phyloP scores from a whole-genome alignment of 257 asterid genomes.

The Leptodermis oblonga region DNA sequence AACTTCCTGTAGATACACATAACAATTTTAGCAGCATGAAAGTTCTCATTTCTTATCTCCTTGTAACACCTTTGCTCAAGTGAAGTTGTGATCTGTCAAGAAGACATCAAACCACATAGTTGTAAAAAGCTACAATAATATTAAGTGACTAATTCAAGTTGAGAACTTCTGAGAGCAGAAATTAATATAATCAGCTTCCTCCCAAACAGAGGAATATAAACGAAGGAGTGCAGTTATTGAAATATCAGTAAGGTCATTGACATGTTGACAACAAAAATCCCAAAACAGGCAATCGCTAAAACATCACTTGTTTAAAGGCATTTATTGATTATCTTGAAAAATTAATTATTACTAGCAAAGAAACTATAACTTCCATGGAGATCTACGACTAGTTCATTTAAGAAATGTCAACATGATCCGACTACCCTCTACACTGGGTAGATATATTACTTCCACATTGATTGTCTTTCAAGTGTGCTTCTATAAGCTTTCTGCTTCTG shows the following conservation, averaged over 20 bases:
- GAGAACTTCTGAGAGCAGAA: constrained; percentile 7
- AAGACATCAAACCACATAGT: constrained; percentile 21
- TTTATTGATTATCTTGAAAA: no score
- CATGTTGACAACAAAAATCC: not conserved
- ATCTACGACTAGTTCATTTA: not conserved
- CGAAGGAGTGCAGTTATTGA: not conserved
- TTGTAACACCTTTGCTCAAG: constrained; percentile 95
- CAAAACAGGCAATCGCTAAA: not conserved
- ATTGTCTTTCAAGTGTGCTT: not conserved
- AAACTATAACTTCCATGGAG: not conserved
- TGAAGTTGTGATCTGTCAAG: constrained; percentile 67
- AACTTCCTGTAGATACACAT: constrained; percentile 83
- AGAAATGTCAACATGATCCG: not conserved
- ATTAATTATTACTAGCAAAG: not conserved
- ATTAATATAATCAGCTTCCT: not conserved
- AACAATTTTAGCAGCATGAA: constrained; percentile 64
- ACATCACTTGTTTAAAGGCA: not conserved
- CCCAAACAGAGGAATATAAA: not conserved
- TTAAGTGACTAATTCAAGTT: not conserved
- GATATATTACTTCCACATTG: no score
- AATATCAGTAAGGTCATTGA: not conserved
- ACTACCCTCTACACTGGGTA: not conserved
- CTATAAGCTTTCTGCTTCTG: not conserved
- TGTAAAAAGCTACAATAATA: not conserved
- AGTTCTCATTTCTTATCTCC: constrained; percentile 79